Evolutionary conservation across 1,284 basidiomycete species (phyloP).

Genomic region (Ustilago tritici): DNA sequence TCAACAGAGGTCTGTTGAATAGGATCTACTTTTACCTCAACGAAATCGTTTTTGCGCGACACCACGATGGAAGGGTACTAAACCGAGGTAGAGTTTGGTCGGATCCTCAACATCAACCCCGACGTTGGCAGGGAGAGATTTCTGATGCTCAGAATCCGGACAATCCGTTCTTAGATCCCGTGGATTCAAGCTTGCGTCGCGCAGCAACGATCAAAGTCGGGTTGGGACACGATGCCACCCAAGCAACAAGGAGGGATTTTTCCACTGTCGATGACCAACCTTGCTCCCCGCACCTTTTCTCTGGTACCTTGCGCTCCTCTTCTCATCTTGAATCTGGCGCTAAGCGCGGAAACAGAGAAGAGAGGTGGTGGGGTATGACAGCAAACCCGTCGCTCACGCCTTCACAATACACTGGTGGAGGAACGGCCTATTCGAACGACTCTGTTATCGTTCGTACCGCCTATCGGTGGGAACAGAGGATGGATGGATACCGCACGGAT

Average conservation of each 20-base stretch:
- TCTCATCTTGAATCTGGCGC: too few relatives aligned
- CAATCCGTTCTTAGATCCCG: slow-evolving; percentile 35
- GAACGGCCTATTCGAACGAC: slow-evolving; percentile 78
- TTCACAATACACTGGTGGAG: slow-evolving; percentile 75
- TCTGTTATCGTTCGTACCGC: slow-evolving; percentile 63
- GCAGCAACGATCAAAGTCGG: slow-evolving; percentile 49
- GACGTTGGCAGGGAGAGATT: background rate
- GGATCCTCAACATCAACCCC: background rate
- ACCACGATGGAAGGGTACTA: slow-evolving; percentile 21
- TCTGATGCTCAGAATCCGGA: background rate
- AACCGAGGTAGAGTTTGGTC: slow-evolving; percentile 28
- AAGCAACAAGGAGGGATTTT: slow-evolving; percentile 74
- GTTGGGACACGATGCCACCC: slow-evolving; percentile 76
- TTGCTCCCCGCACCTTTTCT: background rate
- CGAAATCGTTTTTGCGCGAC: slow-evolving; percentile 75
- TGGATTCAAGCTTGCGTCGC: slow-evolving; percentile 35
- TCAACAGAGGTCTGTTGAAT: slow-evolving; percentile 80
- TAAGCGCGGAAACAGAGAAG: slow-evolving; percentile 68
- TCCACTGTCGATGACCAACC: slow-evolving; percentile 75
- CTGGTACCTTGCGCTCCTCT: background rate
- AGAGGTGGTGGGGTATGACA: slow-evolving; percentile 72
- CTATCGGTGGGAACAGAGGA: slow-evolving; percentile 51
- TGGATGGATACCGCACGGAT: slow-evolving; percentile 33
- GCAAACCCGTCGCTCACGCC: slow-evolving; percentile 68
- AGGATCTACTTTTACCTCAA: slow-evolving; percentile 81